Percentiles rank a stretch among this genome's conserved stretches.
phyloP scores from a whole-genome alignment of 192 early-diverging fungal species.

The Spizellomyces punctatus region DNA sequence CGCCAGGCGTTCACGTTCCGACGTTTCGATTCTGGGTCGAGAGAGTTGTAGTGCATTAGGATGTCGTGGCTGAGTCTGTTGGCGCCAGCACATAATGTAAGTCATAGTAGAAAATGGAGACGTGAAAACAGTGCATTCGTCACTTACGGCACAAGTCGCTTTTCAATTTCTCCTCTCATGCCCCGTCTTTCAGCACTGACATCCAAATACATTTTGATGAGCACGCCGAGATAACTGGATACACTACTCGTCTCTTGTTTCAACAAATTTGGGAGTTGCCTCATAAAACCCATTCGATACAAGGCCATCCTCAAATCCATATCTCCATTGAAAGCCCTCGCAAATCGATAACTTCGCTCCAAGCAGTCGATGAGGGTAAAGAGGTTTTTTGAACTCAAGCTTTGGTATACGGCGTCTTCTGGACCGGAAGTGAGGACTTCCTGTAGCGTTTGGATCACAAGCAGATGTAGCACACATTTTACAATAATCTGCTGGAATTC shows the following conservation, averaged over 20 bases:
- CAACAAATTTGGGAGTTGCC: conserved; percentile 87
- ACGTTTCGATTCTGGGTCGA: conserved; percentile 72
- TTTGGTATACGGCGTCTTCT: conserved; percentile 57
- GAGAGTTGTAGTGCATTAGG: conserved; percentile 59
- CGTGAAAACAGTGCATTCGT: neutral
- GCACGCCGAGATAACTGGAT: conserved; percentile 58
- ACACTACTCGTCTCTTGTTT: conserved; percentile 85
- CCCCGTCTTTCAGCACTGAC: conserved; percentile 46
- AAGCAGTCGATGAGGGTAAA: conserved; percentile 81
- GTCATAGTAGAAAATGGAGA: neutral
- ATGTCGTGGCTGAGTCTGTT: conserved; percentile 61
- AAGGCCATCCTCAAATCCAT: conserved; percentile 79
- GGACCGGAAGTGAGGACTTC: conserved; percentile 61
- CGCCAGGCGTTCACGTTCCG: conserved; percentile 75
- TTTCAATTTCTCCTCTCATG: conserved; percentile 62
- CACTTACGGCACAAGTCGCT: conserved; percentile 66
- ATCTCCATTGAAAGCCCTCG: conserved; percentile 79
- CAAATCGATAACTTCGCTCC: conserved; percentile 79
- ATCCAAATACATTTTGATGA: conserved; percentile 79
- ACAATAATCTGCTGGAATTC: conserved; percentile 85
- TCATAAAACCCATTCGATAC: conserved; percentile 87
- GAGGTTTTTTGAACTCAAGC: conserved; percentile 61
- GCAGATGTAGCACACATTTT: conserved; percentile 86
- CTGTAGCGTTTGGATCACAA: conserved; percentile 87
- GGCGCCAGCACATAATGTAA: conserved; percentile 5